Percentiles rank a stretch among this genome's conserved stretches.
Evolutionary conservation across 2,329 filamentous ascomycete genomes (phyloP).

Genomic region (Penicillium sp.): DNA sequence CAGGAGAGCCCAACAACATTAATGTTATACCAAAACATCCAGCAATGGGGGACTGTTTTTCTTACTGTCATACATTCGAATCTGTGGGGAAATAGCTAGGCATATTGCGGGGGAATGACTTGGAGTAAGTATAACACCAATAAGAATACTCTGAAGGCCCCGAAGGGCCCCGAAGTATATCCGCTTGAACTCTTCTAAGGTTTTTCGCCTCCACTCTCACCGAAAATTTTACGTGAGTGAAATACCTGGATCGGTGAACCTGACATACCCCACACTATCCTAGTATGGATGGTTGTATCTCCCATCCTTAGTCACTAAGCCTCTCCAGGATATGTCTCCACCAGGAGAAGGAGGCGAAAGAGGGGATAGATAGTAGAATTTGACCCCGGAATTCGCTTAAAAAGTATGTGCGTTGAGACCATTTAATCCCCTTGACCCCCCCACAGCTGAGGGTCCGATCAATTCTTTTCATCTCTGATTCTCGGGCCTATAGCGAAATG

Average conservation of each 20-base stretch:
- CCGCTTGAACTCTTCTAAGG: not conserved
- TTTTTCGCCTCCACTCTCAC: not conserved
- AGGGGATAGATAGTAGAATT: not conserved
- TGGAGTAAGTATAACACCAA: not conserved
- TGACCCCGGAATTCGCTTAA: constrained; percentile 10
- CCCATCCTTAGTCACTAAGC: not conserved
- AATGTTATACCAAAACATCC: not conserved
- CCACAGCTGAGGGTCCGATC: not conserved
- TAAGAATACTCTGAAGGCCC: not conserved
- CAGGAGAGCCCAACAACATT: not conserved
- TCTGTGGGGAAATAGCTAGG: not conserved
- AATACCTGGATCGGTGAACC: not conserved
- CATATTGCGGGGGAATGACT: not conserved
- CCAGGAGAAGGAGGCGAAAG: constrained; percentile 1
- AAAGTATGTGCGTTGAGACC: not conserved
- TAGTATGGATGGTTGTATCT: not conserved
- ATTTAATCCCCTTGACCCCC: not conserved
- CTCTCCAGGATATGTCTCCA: constrained; percentile 3
- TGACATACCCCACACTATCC: not conserved
- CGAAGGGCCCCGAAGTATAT: not conserved
- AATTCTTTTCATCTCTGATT: not conserved
- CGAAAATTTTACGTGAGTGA: not conserved
- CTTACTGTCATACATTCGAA: not conserved
- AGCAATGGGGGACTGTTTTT: not conserved
- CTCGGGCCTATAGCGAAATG: constrained; percentile 2